Percentiles rank a stretch among this genome's conserved stretches.
Evolutionary conservation across 495 filamentous ascomycete genomes (phyloP).

Genomic region (Penicillium paradoxum): DNA sequence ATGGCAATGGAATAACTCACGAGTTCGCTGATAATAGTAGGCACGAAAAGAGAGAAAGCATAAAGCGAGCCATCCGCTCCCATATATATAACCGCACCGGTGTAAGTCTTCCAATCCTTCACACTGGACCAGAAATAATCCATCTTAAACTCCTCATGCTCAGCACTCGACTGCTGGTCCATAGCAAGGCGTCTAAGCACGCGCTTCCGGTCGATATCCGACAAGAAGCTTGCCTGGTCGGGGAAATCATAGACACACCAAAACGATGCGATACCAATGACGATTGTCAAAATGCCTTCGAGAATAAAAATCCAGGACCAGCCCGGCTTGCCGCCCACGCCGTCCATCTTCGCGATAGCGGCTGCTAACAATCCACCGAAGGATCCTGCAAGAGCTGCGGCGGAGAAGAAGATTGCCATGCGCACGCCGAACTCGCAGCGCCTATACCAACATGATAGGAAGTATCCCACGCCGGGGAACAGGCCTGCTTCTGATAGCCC

Average conservation of each 20-base stretch:
- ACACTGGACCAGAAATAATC: constrained; percentile 69
- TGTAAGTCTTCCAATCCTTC: constrained; percentile 85
- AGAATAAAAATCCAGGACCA: constrained; percentile 69
- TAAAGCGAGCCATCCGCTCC: constrained; percentile 68
- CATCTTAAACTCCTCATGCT: constrained; percentile 75
- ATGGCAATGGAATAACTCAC: constrained; percentile 19
- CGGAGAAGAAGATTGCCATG: constrained; percentile 80
- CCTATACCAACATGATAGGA: constrained; percentile 83
- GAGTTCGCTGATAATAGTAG: constrained; percentile 68
- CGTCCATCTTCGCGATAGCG: constrained; percentile 56
- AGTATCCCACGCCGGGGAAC: constrained; percentile 85
- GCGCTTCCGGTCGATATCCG: constrained; percentile 62
- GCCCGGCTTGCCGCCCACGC: constrained; percentile 55
- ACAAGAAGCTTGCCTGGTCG: constrained; percentile 73
- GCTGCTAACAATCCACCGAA: constrained; percentile 59
- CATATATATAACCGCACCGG: constrained; percentile 75
- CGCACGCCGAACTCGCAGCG: constrained; percentile 73
- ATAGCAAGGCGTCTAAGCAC: constrained; percentile 66
- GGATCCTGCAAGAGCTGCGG: constrained; percentile 73
- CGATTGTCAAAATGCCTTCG: constrained; percentile 69
- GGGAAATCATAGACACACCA: constrained; percentile 92
- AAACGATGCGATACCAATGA: constrained; percentile 70
- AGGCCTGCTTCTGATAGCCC: constrained; percentile 81
- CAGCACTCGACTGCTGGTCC: constrained; percentile 74
- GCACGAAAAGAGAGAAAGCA: constrained; percentile 86